Conservation (phyloP, 2,329 filamentous ascomycete genomes). For the Sporothrix humicola region DNA sequence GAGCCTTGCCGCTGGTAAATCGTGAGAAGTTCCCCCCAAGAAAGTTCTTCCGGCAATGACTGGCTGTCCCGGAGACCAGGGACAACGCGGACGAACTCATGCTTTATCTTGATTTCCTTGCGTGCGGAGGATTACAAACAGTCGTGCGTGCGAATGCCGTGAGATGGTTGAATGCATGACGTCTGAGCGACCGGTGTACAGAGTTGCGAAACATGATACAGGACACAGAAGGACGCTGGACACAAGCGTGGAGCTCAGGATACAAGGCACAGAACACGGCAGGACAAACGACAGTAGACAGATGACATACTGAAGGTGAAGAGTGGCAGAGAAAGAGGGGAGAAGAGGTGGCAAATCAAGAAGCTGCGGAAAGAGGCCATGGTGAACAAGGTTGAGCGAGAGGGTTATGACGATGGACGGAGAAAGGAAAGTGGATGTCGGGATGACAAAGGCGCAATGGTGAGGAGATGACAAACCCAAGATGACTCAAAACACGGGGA, state of each 20-base stretch:
- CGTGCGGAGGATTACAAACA: slow-evolving; percentile 9
- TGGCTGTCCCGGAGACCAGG: neutral
- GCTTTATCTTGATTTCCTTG: neutral
- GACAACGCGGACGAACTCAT: neutral
- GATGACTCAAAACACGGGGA: too few species aligned
- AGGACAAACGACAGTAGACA: neutral
- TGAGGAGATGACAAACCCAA: neutral
- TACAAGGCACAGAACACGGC: neutral
- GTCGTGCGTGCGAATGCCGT: neutral
- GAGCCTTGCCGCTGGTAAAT: too few species aligned
- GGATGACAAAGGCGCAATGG: too few species aligned
- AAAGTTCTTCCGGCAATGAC: neutral
- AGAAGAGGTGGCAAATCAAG: too few species aligned
- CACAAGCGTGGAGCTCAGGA: neutral
- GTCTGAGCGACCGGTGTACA: slow-evolving; percentile 2
- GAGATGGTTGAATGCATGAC: neutral
- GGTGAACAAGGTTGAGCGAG: neutral
- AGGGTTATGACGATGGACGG: too few species aligned
- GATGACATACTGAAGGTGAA: neutral
- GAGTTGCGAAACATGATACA: neutral
- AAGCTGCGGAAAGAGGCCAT: neutral
- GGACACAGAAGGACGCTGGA: neutral
- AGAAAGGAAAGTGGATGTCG: too few species aligned
- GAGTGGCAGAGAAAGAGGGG: neutral
- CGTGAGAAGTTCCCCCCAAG: neutral